Percentiles rank a stretch among this genome's conserved stretches.
Evolutionary conservation across 176 grass and related monocot genomes (phyloP).

Genomic region (Aegilops tauschii): DNA sequence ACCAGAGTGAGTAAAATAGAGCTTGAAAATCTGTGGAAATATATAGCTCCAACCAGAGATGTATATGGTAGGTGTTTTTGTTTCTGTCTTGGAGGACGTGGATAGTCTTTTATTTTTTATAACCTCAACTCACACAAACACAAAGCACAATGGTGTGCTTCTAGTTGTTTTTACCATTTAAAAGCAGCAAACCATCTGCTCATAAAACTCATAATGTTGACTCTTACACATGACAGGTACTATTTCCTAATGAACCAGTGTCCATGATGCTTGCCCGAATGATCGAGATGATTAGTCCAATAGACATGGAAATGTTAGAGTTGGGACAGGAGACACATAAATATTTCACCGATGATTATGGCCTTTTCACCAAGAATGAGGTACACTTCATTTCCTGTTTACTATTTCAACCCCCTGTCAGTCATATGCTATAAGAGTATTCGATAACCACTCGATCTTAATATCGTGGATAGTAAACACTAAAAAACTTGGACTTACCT

Average conservation of each 20-base stretch:
- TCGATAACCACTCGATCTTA: background rate
- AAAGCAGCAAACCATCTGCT: background rate
- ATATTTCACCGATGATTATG: constrained; percentile 84
- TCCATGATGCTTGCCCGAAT: constrained; percentile 81
- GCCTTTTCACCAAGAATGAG: constrained; percentile 84
- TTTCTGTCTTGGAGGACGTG: background rate
- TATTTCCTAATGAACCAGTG: constrained; percentile 90
- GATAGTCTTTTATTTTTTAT: background rate
- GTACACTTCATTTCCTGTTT: constrained; percentile 38
- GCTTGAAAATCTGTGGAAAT: background rate
- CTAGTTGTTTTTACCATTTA: constrained; percentile 10
- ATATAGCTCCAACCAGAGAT: background rate
- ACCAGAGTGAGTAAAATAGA: background rate
- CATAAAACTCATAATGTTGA: background rate
- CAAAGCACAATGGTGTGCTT: constrained; percentile 13
- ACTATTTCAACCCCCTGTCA: background rate
- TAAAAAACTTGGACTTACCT: background rate
- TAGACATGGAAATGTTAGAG: constrained; percentile 93
- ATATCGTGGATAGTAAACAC: background rate
- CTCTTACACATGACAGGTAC: constrained; percentile 53
- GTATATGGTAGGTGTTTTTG: background rate
- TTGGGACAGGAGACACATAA: constrained; percentile 64
- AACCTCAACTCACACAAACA: background rate
- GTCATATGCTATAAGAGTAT: background rate
- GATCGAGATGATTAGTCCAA: constrained; percentile 74